These are phyloP conservation scores for Fusarium nurragi DNA, from an alignment of 2,329 filamentous ascomycete species.

Conservation along the genomic window DNA sequence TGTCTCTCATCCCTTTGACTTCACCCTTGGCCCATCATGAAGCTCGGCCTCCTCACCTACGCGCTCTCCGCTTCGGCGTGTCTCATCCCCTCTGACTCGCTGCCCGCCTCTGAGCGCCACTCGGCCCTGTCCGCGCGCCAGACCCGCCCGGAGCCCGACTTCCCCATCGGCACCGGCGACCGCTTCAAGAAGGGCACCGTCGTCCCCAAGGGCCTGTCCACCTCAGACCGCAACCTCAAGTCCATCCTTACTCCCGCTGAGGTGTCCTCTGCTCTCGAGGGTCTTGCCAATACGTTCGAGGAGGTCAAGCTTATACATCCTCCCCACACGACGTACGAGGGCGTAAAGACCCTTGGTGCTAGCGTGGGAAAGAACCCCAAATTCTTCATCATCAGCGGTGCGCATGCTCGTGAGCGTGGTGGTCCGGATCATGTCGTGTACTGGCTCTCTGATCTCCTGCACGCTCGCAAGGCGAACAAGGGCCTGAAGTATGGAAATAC, in stretches of 20 bases:
- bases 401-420: conserved; percentile 68
- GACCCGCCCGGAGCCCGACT: conserved; percentile 40
- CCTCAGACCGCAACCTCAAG: conserved; percentile 50
- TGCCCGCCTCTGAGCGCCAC: conserved; percentile 25
- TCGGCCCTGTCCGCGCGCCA: conserved; percentile 16
- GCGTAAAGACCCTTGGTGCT: conserved; percentile 52
- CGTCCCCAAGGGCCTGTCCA: conserved; percentile 47
- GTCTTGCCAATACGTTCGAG: conserved; percentile 52
- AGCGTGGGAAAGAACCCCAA: conserved; percentile 58
- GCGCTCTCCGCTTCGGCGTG: conserved; percentile 46
- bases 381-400: conserved; percentile 62
- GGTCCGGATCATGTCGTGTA: conserved; percentile 66
- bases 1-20: not conserved
- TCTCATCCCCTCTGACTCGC: conserved; percentile 52
- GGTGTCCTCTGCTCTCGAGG: conserved; percentile 55
- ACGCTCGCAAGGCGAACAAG: conserved; percentile 58
- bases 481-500: conserved; percentile 63
- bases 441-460: conserved; percentile 66
- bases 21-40: conserved; percentile 40
- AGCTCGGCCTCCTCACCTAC: conserved; percentile 37
- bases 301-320: conserved; percentile 54
- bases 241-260: conserved; percentile 58
- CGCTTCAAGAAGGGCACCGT: conserved; percentile 53
- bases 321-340: conserved; percentile 56
- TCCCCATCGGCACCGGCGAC: conserved; percentile 55